Base-by-base conservation (phyloP, 2,329 filamentous ascomycete species). In the Knufia fluminis region DNA sequence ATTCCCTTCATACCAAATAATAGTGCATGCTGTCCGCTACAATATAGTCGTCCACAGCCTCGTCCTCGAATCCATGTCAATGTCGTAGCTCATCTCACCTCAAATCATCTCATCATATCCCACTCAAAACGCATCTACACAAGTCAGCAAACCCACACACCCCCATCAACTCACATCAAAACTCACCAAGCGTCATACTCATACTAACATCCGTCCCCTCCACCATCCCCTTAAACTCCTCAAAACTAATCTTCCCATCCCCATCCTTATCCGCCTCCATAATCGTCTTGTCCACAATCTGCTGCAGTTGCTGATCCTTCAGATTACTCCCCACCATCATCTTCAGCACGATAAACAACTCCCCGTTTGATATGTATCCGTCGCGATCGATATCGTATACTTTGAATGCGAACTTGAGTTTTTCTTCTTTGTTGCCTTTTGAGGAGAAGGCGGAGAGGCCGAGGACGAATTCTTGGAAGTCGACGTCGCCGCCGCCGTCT, bases 251-350 rank as follows among this genome's bases (percentile, higher is more conserved):
- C 77, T 94, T 94, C 63, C 92, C 92, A 68, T 98, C 92, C 54
- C 83, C 82, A 70, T 98, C 92, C 60, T 90, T 77, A 69, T 98
- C 92, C 43, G 92, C 92, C 74, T 98, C 92, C 92, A 97, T 97
- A 67, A 98, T 97, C 52, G 92, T 98, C 81, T 98, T 98, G 75
- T 98, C 92, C 60, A 98, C 92, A 66, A 98, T 98, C 80, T 82
- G 92, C 74, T 98, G 92, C 66, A 98, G 73, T 73, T 98, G 92
- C 71, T 96, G 88, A 68, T 98, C 92, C 77, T 98, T 98, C 64
- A 98, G 74, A 70, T 98, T 98, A 74, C 86, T 96, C 52, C 92
- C 92, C 46, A 98, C 92, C 92, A 98, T 98, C 92, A 98, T 98
- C 85, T 98, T 98, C 63, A 98, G 78, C 64, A 98, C 92, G 63